Percentiles rank a stretch among this genome's conserved stretches.
These are phyloP conservation scores for Mortierella sp. DNA, from an alignment of 371 early-diverging fungal genomes.

Conservation along the genomic window DNA sequence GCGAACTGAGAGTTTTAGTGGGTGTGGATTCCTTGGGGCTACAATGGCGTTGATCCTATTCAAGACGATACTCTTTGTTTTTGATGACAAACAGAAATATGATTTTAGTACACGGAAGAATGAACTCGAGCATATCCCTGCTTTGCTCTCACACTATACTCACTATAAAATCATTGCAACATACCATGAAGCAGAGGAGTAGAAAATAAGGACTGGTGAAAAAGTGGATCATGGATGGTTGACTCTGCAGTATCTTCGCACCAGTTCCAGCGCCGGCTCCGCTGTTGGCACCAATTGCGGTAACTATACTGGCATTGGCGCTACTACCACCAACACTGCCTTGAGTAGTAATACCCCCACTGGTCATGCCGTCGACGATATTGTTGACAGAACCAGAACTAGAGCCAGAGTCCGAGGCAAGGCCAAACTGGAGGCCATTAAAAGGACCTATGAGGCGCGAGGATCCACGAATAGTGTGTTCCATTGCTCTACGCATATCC, in stretches of 20 bases:
- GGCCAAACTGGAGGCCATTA: constrained; percentile 12
- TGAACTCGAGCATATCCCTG: background rate
- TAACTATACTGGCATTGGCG: background rate
- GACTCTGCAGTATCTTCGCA: constrained; percentile 16
- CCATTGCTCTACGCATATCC: constrained; percentile 41
- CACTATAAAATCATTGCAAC: constrained; percentile 8
- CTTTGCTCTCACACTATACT: constrained; percentile 4
- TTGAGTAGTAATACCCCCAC: background rate
- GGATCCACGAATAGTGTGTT: constrained; percentile 34
- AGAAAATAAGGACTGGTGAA: constrained; percentile 53
- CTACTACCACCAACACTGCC: background rate
- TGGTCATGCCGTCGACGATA: constrained; percentile 4
- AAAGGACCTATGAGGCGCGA: constrained; percentile 18
- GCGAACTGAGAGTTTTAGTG: constrained; percentile 47
- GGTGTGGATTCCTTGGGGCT: constrained; percentile 54
- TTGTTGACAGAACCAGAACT: background rate
- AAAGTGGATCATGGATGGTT: constrained; percentile 53
- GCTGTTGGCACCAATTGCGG: background rate
- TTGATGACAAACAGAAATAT: background rate
- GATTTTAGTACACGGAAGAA: background rate
- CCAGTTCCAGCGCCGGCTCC: constrained; percentile 11
- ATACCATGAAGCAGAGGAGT: constrained; percentile 55
- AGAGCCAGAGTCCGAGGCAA: background rate
- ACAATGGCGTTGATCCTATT: constrained; percentile 59
- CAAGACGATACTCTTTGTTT: constrained; percentile 46